A percentile compares a stretch with the other conserved stretches of the same genome.
Evolutionary conservation across 106 monocot species (phyloP).

Genomic region (Chionographis japonica): DNA sequence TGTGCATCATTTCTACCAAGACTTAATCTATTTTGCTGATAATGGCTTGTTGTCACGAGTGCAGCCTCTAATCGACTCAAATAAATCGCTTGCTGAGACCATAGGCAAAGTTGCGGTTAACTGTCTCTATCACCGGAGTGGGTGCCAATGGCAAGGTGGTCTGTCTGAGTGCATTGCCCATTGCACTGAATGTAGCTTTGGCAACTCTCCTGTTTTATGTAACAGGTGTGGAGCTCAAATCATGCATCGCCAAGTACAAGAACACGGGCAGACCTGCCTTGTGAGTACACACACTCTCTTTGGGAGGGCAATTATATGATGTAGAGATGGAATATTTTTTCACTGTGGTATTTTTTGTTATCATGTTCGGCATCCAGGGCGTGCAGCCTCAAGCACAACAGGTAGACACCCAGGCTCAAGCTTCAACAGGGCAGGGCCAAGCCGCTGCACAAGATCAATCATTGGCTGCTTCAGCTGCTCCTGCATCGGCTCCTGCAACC

Average conservation of each 20-base stretch:
- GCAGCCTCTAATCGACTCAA: conserved; percentile 75
- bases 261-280: conserved; percentile 89
- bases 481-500: neutral
- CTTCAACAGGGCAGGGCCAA: conserved; percentile 22
- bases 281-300: conserved; percentile 32
- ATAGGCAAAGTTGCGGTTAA: conserved; percentile 78
- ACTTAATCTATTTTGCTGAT: neutral
- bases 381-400: conserved; percentile 76
- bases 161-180: conserved; percentile 76
- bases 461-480: neutral
- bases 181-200: conserved; percentile 67
- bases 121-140: conserved; percentile 83
- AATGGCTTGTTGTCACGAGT: conserved; percentile 4
- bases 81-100: conserved; percentile 64
- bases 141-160: conserved; percentile 91
- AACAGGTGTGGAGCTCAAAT: conserved; percentile 92
- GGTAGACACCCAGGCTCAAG: conserved; percentile 36
- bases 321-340: neutral
- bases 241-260: conserved; percentile 94
- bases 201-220: conserved; percentile 91
- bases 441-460: conserved; percentile 30
- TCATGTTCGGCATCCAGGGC: conserved; percentile 37
- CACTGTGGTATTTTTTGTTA: neutral
- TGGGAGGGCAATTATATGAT: neutral
- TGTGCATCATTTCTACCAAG: too few species aligned